phyloP scores from a whole-genome alignment of 192 early-diverging fungal species.

The Coemansia sp. region DNA sequence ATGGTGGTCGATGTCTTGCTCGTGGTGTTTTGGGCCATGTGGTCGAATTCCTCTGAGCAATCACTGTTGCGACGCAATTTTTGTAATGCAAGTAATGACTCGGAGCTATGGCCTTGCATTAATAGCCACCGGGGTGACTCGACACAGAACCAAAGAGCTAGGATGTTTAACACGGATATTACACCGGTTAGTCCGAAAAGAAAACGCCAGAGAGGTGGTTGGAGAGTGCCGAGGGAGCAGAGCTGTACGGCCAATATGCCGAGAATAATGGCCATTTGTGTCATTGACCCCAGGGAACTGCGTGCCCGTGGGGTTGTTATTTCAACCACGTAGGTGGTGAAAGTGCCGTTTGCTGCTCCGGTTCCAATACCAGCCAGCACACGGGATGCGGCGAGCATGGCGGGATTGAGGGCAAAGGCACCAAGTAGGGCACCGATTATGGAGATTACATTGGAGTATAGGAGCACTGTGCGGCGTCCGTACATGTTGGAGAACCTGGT shows the following conservation, averaged over 20 bases:
- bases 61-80: slow-evolving; percentile 50
- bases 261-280: slow-evolving; percentile 67
- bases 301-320: slow-evolving; percentile 66
- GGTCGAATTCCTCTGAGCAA: slow-evolving; percentile 55
- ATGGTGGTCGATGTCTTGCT: slow-evolving; percentile 10
- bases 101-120: slow-evolving; percentile 51
- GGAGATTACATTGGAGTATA: slow-evolving; percentile 62
- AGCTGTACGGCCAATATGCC: slow-evolving; percentile 67
- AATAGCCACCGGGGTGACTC: slow-evolving; percentile 75
- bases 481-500: slow-evolving; percentile 52
- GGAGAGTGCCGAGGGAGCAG: slow-evolving; percentile 55
- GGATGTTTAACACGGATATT: slow-evolving; percentile 49
- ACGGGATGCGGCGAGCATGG: slow-evolving; percentile 63
- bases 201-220: slow-evolving; percentile 66
- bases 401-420: slow-evolving; percentile 51
- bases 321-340: slow-evolving; percentile 69
- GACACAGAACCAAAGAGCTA: slow-evolving; percentile 60
- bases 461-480: slow-evolving; percentile 60
- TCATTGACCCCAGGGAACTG: slow-evolving; percentile 63
- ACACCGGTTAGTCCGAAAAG: slow-evolving; percentile 58
- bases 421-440: slow-evolving; percentile 58
- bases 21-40: slow-evolving; percentile 50
- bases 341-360: slow-evolving; percentile 57
- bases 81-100: slow-evolving; percentile 50
- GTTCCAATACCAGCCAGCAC: slow-evolving; percentile 65